Base-by-base conservation (phyloP, 1,284 basidiomycete genomes). In the Cerrena zonata region DNA sequence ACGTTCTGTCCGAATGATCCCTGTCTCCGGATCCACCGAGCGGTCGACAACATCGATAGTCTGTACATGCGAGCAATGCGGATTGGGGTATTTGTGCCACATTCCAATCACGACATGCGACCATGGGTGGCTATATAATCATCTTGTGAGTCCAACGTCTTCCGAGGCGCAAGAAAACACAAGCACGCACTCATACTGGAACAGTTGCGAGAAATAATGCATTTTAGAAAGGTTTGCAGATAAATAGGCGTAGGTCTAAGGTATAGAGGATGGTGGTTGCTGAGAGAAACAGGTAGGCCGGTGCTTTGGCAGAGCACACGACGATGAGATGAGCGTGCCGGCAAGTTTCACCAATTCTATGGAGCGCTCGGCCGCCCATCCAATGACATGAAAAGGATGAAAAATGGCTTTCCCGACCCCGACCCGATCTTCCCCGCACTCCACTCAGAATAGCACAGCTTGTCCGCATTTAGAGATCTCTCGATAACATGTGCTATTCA, bases 71-170 rank as follows among this genome's bases (percentile, higher is more conserved):
- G 89, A 82, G 63, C 93, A 92, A 62, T 89, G 86, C 43, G 91
- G 89, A 66, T 96, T 96, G 44, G 94, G 94, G 68, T 97, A 97
- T 76, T 97, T 97, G 61, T 90, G 87, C 85, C 90, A 91, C 76
- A 94, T 88, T 59, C 87, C 87, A 65, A 86, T 85, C 58, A 92
- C 80, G 58, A 92, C 89, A 72, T 92, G 90, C 45, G 84, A 79
- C 79, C 90, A 91, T 50, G 89, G 78, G 63, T 91, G 89, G 58
- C 91, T 94, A 36, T 38, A 37, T 39, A 50, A 40, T n/a, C 39
- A 51, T 46, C 23, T 50, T 30, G 60, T 62, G 53, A 63, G 56
- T 52, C 26, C 15, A 45, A 59, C 10, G 23, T 46, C 55, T 49
- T 54, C 51, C 13, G 23, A 39, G 39, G 26, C 24, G 48, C 30